Evolutionary conservation across 768 basidiomycete species (phyloP).

Genomic region (Chalciporus sphaerocephalus): DNA sequence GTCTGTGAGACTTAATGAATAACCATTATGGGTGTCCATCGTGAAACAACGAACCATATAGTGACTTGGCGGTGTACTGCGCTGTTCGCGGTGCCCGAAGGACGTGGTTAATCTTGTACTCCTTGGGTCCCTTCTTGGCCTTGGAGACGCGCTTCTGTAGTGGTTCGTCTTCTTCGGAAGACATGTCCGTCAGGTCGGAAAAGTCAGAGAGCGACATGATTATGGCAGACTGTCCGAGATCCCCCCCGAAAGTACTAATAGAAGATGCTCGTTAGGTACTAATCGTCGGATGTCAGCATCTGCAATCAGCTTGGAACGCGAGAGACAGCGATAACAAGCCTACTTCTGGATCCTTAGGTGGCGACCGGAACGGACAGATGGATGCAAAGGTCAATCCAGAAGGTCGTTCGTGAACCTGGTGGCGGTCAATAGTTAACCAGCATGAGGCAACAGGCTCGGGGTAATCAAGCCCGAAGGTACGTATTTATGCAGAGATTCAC

Average conservation of each 20-base stretch:
- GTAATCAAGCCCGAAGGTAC: not conserved
- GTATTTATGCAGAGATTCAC: not conserved
- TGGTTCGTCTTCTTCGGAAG: slow-evolving; percentile 37
- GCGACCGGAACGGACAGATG: not conserved
- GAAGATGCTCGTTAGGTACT: too few relatives aligned
- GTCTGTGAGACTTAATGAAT: slow-evolving; percentile 32
- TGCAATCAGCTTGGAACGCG: not conserved
- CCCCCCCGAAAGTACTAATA: not conserved
- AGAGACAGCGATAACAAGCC: not conserved
- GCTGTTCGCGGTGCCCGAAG: slow-evolving; percentile 38
- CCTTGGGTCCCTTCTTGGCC: slow-evolving; percentile 23
- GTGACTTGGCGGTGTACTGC: slow-evolving; percentile 39
- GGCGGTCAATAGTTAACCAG: not conserved
- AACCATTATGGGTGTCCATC: not conserved
- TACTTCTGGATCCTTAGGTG: not conserved
- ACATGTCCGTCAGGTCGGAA: slow-evolving; percentile 48
- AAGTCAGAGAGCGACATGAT: slow-evolving; percentile 37
- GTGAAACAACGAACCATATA: slow-evolving; percentile 37
- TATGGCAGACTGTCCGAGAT: not conserved
- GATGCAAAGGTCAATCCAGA: not conserved
- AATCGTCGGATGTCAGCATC: too few relatives aligned
- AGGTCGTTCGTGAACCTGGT: not conserved
- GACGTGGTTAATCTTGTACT: slow-evolving; percentile 29
- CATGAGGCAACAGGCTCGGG: not conserved
- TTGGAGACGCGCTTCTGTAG: slow-evolving; percentile 20